phyloP scores from a whole-genome alignment of 2,329 filamentous ascomycete genomes.

The Hymenotorrendiella dingleyae region DNA sequence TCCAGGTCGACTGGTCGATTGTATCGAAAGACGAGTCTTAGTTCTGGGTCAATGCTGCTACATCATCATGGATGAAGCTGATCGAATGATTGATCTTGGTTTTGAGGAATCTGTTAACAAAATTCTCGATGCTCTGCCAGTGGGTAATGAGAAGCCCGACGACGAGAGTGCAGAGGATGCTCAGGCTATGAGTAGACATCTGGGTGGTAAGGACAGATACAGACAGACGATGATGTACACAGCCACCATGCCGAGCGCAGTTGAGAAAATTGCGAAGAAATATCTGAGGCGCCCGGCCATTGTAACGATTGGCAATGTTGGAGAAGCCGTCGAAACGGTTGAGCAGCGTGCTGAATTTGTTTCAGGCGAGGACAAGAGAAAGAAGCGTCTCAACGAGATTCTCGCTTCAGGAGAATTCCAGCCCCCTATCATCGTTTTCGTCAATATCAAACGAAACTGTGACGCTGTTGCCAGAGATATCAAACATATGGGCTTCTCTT shows the following conservation, averaged over 20 bases:
- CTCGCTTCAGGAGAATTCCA: slow-evolving; percentile 73
- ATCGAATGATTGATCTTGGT: slow-evolving; percentile 97
- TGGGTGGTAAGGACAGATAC: slow-evolving; percentile 73
- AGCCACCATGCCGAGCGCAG: slow-evolving; percentile 88
- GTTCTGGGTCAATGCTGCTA: slow-evolving; percentile 97
- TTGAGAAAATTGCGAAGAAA: slow-evolving; percentile 95
- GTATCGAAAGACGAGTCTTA: slow-evolving; percentile 85
- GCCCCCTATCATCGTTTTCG: slow-evolving; percentile 95
- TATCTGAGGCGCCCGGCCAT: slow-evolving; percentile 90
- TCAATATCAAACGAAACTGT: slow-evolving; percentile 99
- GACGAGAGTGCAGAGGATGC: slow-evolving; percentile 85
- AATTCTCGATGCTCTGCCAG: slow-evolving; percentile 89
- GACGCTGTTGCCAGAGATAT: slow-evolving; percentile 92
- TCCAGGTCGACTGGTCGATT: slow-evolving; percentile 92
- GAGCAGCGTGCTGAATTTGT: slow-evolving; percentile 96
- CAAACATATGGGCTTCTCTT: slow-evolving; percentile 85
- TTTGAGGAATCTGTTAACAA: slow-evolving; percentile 98
- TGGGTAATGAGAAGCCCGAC: slow-evolving; percentile 92
- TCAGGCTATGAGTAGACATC: slow-evolving; percentile 72
- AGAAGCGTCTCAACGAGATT: slow-evolving; percentile 92
- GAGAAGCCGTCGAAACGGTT: slow-evolving; percentile 95
- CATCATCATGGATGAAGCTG: slow-evolving; percentile 98
- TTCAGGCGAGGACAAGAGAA: slow-evolving; percentile 85
- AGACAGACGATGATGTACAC: slow-evolving; percentile 99
- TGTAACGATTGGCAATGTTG: slow-evolving; percentile 88